Base-by-base conservation (phyloP, 2,329 filamentous ascomycete genomes). In the Pseudocercospora pini-densiflorae region DNA sequence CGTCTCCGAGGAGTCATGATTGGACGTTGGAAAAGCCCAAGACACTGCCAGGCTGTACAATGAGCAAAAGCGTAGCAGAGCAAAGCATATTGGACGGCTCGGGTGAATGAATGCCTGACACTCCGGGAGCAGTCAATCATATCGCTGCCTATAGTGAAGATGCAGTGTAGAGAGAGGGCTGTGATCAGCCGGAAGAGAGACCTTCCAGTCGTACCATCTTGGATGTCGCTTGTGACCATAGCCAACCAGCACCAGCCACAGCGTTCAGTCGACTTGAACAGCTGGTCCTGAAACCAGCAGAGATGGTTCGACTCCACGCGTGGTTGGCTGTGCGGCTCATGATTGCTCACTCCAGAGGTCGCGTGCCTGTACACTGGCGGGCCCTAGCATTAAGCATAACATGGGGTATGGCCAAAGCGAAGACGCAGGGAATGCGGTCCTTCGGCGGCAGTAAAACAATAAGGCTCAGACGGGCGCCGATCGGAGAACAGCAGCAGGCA, bases 371-470 rank as follows among this genome's bases (percentile, higher is more conserved):
- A 23, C 36, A 55, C 53, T 10, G 43, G 36, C 64, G 59, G 59
- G 59, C 43, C 60, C 62, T 65, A 65, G 66, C 63, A 65, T 61
- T 68, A 68, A 68, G 66, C 66, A 68, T 68, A 65, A 63, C 49
- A 45, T 33, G 62, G 55, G 49, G 36, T 62, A 49, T 36, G 54
- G 31, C 29, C 24, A 54, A 2, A 19, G 24, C n/a, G 53, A 21
- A 49, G 36, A 31, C 12, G 40, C 51, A 45, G 55, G 53, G 62
- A 21, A 33, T 51, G 36, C 36, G 21, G 40, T 21, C 45, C 12
- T 45, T 19, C 36, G 45, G 58, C 31, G 40, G 45, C 23, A 21
- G 45, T 19, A 45, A n/a, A 24, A 33, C 16, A 29, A n/a, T 43
- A 63, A 54, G 61, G 61, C 23, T 53, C 49, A 62, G 33, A 62